phyloP scores from a whole-genome alignment of 1,284 basidiomycete genomes.

The Leccinum fuscescens region DNA sequence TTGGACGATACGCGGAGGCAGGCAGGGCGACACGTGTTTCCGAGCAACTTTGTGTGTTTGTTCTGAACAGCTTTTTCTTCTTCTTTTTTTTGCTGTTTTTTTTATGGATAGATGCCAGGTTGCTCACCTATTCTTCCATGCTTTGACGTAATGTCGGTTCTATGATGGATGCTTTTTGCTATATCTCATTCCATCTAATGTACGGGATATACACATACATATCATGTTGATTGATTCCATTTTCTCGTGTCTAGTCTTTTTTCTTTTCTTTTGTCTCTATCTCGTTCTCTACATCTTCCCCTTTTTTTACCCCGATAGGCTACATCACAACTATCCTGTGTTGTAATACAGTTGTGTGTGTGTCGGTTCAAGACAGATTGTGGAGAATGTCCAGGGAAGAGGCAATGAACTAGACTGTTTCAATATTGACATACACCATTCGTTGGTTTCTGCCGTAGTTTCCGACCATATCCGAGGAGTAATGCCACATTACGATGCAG shows the following conservation, averaged over 20 bases:
- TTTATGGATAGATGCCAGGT: neutral
- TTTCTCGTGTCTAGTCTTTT: neutral
- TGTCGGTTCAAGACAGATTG: too few relatives aligned
- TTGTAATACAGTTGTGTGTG: too few relatives aligned
- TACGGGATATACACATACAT: neutral
- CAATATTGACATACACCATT: too few relatives aligned
- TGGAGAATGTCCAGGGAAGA: too few relatives aligned
- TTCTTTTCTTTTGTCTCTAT: neutral
- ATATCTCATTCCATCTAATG: neutral
- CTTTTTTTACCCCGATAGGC: neutral
- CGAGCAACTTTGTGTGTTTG: constrained; percentile 86
- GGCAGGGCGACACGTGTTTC: constrained; percentile 83
- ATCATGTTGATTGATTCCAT: neutral
- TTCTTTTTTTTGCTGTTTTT: neutral
- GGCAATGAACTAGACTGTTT: too few relatives aligned
- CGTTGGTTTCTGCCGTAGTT: too few relatives aligned
- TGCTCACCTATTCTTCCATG: neutral
- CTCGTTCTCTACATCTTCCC: neutral
- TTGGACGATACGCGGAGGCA: constrained; percentile 82
- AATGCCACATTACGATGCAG: too few relatives aligned
- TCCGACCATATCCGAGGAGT: too few relatives aligned
- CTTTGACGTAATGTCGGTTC: neutral
- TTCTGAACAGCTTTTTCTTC: neutral
- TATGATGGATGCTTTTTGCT: neutral
- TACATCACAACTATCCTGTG: too few relatives aligned